Conservation (phyloP, 129 eudicot genomes). For the Silybum marianum region DNA sequence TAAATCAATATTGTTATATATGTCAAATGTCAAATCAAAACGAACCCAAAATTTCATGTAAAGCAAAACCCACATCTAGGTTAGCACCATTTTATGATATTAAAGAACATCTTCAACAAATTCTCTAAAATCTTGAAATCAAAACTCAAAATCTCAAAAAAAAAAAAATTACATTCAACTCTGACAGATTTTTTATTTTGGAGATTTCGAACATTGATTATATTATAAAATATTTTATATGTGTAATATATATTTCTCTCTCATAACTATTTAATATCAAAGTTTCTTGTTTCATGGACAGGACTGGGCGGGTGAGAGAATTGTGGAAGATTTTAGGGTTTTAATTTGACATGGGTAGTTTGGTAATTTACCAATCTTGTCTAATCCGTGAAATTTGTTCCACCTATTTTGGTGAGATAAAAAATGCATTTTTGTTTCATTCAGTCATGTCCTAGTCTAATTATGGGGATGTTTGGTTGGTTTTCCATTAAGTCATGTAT, state of each 20-base stretch:
- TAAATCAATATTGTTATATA: conserved; percentile 10
- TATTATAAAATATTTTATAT: no score
- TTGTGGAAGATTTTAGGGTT: neutral
- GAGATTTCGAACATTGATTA: no score
- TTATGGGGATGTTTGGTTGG: no score
- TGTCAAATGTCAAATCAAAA: conserved; percentile 8
- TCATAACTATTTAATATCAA: no score
- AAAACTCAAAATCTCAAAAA: no score
- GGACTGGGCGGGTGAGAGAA: neutral
- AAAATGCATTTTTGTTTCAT: neutral
- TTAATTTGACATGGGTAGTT: neutral
- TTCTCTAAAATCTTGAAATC: no score
- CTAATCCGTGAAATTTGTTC: neutral
- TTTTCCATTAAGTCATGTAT: no score
- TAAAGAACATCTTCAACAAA: no score
- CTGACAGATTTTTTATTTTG: no score
- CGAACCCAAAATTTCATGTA: neutral
- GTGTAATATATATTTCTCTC: no score
- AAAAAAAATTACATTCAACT: no score
- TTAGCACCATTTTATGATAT: neutral
- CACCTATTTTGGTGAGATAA: neutral
- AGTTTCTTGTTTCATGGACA: neutral
- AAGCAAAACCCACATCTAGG: neutral
- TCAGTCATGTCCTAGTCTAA: neutral
- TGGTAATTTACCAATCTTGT: neutral